Evolutionary conservation across 2,329 filamentous ascomycete species (phyloP), one percentile per base, ranked within the genome.

Genomic region (Chaetomiaceae sp.): DNA sequence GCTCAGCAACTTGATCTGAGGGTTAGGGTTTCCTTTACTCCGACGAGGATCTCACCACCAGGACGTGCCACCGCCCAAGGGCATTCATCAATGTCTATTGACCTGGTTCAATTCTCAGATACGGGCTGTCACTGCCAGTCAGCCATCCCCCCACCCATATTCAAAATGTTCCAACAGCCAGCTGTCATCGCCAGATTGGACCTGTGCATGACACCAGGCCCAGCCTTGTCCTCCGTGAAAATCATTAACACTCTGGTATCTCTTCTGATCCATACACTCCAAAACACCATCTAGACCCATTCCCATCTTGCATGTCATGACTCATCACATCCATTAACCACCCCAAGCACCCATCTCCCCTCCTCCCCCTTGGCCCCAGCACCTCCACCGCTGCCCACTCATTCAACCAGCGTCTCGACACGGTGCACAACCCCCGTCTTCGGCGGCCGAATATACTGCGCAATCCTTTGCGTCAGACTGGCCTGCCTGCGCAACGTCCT

Each of bases 381-480:
- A 3, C 8, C 36, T 3, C n/a, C 12, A 3, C 1, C 12, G 11
- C 14, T 25, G 12, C n/a, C n/a, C 33, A 1, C 15, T 43, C 17
- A 56, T 42, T 56, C 54, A 6, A 47, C 46, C 19, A 56, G 17
- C 37, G 54, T 44, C 23, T 38, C 46, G 9, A 50, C 25, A 3
- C 9, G 25, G 14, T 37, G 22, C 9, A 8, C 33, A 7, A 8
- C 23, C 3, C 27, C 14, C 11, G 23, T 22, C 43, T 53, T 53
- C 7, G 61, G 40, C 39, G 65, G 65, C 23, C 61, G 60, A 33
- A 68, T 65, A n/a, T 68, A 68, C 36, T 83, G 77, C 8, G 76
- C 75, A 42, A 85, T 77, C 27, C 55, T 58, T 61, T 81, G 75
- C 52, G 71, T 76, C n/a, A 67, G 56, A 51, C 65, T 67, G 8